Percentiles rank a stretch among this genome's conserved stretches.
phyloP scores from a whole-genome alignment of 495 filamentous ascomycete species.

The Alectoria sarmentosa region DNA sequence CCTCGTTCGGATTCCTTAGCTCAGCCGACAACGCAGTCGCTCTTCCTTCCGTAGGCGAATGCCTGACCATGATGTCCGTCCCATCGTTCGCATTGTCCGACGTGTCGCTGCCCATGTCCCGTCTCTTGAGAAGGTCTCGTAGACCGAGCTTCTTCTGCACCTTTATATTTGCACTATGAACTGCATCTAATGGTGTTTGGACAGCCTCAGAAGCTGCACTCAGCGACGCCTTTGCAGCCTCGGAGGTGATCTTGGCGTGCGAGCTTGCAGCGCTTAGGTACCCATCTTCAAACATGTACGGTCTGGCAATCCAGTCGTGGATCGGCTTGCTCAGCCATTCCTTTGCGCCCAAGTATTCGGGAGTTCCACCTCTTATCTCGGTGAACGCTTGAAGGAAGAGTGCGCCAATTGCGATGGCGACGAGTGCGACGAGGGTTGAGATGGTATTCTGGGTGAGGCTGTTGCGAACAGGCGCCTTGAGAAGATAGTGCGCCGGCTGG shows the following conservation, averaged over 20 bases:
- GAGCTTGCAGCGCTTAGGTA: conserved; percentile 4
- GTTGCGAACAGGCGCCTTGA: conserved; percentile 45
- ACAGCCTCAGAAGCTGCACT: conserved; percentile 8
- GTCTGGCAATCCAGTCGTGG: conserved; percentile 31
- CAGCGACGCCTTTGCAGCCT: conserved; percentile 5
- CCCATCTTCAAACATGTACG: conserved; percentile 28
- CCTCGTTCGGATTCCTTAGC: background rate
- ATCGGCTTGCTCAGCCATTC: conserved; percentile 38
- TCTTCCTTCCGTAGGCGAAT: conserved; percentile 26
- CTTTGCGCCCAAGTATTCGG: conserved; percentile 49
- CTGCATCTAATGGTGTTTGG: conserved; percentile 5
- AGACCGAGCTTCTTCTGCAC: conserved; percentile 17
- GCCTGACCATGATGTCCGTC: conserved; percentile 17
- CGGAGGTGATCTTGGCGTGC: background rate
- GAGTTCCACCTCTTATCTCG: conserved; percentile 56
- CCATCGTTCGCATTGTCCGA: conserved; percentile 16
- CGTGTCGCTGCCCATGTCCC: conserved; percentile 13
- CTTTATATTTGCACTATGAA: background rate
- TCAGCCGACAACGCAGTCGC: conserved; percentile 24
- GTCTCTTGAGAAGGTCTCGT: conserved; percentile 20
- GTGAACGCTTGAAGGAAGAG: conserved; percentile 58
- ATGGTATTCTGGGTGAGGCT: conserved; percentile 41
- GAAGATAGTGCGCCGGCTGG: conserved; percentile 53
- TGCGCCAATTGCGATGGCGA: conserved; percentile 49
- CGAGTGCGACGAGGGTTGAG: conserved; percentile 42